Percentiles rank a stretch among this genome's conserved stretches.
phyloP scores from a whole-genome alignment of 306 rosid genomes.

The Quercus agrifolia region DNA sequence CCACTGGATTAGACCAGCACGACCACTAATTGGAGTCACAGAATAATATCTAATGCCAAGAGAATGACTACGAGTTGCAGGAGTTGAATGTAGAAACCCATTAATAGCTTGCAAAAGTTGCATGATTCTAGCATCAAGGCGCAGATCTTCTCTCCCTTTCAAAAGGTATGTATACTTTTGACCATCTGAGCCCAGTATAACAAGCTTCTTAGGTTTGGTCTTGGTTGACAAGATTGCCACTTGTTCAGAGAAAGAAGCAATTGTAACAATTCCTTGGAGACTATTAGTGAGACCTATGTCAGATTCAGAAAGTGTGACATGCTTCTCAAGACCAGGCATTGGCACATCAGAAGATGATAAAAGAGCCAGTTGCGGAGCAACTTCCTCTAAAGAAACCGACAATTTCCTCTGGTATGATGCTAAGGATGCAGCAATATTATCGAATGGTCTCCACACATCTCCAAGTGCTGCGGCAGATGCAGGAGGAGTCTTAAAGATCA shows the following conservation, averaged over 20 bases:
- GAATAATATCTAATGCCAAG: slow-evolving; percentile 87
- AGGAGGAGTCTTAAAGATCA: slow-evolving; percentile 76
- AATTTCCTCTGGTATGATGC: slow-evolving; percentile 93
- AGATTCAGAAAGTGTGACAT: slow-evolving; percentile 52
- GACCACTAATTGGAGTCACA: slow-evolving; percentile 95
- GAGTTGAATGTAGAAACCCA: slow-evolving; percentile 78
- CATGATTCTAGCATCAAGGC: slow-evolving; percentile 97
- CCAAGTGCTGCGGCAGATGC: slow-evolving; percentile 70
- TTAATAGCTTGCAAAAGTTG: slow-evolving; percentile 89
- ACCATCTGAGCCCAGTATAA: slow-evolving; percentile 88
- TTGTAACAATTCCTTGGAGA: slow-evolving; percentile 71
- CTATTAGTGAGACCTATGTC: slow-evolving; percentile 39
- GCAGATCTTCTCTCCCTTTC: slow-evolving; percentile 95
- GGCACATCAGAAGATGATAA: slow-evolving; percentile 91
- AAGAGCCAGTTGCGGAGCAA: slow-evolving; percentile 76
- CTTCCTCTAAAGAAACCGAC: slow-evolving; percentile 73
- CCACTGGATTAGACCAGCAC: slow-evolving; percentile 98
- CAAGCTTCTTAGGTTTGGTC: slow-evolving; percentile 92
- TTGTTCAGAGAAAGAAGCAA: slow-evolving; percentile 78
- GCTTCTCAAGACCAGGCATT: slow-evolving; percentile 97
- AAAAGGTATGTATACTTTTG: slow-evolving; percentile 85
- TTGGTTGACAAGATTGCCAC: slow-evolving; percentile 85
- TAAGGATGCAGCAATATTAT: slow-evolving; percentile 83
- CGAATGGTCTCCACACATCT: slow-evolving; percentile 92
- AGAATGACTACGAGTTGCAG: slow-evolving; percentile 66